phyloP scores from a whole-genome alignment of 139 green algal species.

The Astrephomene gubernaculifera region DNA sequence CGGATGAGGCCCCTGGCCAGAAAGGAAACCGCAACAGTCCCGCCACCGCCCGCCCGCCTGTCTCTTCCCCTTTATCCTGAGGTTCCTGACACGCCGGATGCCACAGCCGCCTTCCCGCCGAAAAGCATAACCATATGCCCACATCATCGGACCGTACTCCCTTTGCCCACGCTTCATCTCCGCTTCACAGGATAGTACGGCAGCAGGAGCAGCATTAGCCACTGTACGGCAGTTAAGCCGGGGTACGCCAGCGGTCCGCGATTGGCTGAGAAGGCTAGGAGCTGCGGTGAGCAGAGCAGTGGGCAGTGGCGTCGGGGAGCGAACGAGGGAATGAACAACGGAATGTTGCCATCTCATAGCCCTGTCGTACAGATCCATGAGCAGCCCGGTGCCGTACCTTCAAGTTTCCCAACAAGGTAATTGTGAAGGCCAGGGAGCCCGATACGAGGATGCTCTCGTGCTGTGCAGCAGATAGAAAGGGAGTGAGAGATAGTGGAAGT shows the following conservation, averaged over 20 bases:
- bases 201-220: conserved; percentile 35
- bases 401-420: conserved; percentile 41
- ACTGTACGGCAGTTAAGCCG: neutral
- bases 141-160: too few species aligned
- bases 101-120: too few species aligned
- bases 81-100: too few species aligned
- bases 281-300: neutral
- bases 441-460: neutral
- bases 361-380: neutral
- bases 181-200: conserved; percentile 20
- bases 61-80: too few species aligned
- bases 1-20: too few species aligned
- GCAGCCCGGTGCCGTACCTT: neutral
- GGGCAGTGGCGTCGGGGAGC: neutral
- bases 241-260: conserved; percentile 25
- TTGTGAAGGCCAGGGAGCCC: conserved; percentile 5
- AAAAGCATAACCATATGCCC: too few species aligned
- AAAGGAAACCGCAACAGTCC: too few species aligned
- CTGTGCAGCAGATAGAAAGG: neutral
- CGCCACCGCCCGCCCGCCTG: too few species aligned
- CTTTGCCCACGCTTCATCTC: too few species aligned
- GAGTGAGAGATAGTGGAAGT: too few species aligned
- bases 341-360: too few species aligned
- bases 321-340: too few species aligned
- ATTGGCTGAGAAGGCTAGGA: conserved; percentile 5